Base-by-base conservation (phyloP, 2,329 filamentous ascomycete species). In the Alternaria conjuncta region DNA sequence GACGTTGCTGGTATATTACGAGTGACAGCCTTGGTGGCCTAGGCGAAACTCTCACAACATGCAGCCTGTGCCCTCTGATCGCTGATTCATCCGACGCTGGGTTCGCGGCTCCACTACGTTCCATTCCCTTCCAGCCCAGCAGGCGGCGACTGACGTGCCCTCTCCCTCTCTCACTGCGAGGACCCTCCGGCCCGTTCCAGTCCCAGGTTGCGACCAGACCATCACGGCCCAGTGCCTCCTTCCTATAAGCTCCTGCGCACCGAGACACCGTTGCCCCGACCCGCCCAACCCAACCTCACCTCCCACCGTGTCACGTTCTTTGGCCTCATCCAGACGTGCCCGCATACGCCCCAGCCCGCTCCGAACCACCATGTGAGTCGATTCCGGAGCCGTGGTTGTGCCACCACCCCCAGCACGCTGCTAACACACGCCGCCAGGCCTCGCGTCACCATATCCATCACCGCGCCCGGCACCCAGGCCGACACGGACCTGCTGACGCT, bases 381-480 rank as follows among this genome's bases (percentile, higher is more conserved):
- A 56, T 67, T 55, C 73, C 73, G 58, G 68, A 66, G 66, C 74
- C 71, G 71, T 75, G 68, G 63, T 64, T 78, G 79, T 81, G 75
- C 78, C 47, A 80, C 79, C 23, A 55, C 66, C 54, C 61, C 68
- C 67, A 57, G 57, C 55, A 45, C 20, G 69, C 72, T 64, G 73
- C 75, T 78, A 73, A 78, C 69, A 65, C 44, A 50, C 63, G 67
- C 65, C 63, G 65, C 63, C 71, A 97, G 93, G 94, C 82, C 83
- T 63, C 92, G 90, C 81, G 91, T 97, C 82, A 96, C 93, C 56
- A 89, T 97, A 81, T 93, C 88, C 80, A 92, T 97, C 78, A 91
- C 91, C 77, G 91, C 91, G 69, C 88, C 90, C 68, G 89, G 92
- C 78, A 85, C 89, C 77, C 82, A 83, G 71, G 76, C 84, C 63